phyloP scores from a whole-genome alignment of 768 basidiomycete species.

The Auricularia auricula-judae region DNA sequence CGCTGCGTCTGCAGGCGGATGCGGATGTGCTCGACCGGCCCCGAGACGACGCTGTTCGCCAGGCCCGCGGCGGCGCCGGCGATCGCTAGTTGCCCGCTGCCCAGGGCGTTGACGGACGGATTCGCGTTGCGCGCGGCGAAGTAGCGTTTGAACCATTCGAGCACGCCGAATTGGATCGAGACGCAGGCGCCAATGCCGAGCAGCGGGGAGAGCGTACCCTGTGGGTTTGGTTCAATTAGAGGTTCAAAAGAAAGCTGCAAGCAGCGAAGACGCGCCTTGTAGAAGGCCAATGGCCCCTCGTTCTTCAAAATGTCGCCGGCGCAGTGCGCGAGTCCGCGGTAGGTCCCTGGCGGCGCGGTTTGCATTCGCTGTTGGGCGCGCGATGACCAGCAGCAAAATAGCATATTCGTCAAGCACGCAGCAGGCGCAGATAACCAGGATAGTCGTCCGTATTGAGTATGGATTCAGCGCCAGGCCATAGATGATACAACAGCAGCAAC shows the following conservation, averaged over 20 bases:
- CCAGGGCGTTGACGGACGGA: too few relatives aligned
- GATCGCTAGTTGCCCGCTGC: slow-evolving; percentile 46
- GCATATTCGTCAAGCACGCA: too few relatives aligned
- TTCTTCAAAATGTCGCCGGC: slow-evolving; percentile 83
- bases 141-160: slow-evolving; percentile 75
- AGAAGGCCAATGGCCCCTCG: slow-evolving; percentile 89
- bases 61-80: slow-evolving; percentile 81
- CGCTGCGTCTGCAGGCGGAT: slow-evolving; percentile 92
- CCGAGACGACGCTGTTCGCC: slow-evolving; percentile 85
- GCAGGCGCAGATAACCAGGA: too few relatives aligned
- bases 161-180: slow-evolving; percentile 88
- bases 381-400: too few relatives aligned
- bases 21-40: slow-evolving; percentile 95
- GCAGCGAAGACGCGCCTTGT: slow-evolving; percentile 50
- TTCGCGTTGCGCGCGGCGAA: slow-evolving; percentile 51
- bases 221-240: neutral
- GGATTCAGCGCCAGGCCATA: too few relatives aligned
- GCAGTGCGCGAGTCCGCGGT: slow-evolving; percentile 78
- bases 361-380: slow-evolving; percentile 65
- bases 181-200: slow-evolving; percentile 91
- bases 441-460: too few relatives aligned
- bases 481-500: too few relatives aligned
- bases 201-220: slow-evolving; percentile 87
- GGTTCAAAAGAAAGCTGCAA: neutral
- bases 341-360: slow-evolving; percentile 84